These are phyloP conservation scores for Sordariomycetes sp. DNA, from an alignment of 2,329 filamentous ascomycete species.

Conservation along the genomic window DNA sequence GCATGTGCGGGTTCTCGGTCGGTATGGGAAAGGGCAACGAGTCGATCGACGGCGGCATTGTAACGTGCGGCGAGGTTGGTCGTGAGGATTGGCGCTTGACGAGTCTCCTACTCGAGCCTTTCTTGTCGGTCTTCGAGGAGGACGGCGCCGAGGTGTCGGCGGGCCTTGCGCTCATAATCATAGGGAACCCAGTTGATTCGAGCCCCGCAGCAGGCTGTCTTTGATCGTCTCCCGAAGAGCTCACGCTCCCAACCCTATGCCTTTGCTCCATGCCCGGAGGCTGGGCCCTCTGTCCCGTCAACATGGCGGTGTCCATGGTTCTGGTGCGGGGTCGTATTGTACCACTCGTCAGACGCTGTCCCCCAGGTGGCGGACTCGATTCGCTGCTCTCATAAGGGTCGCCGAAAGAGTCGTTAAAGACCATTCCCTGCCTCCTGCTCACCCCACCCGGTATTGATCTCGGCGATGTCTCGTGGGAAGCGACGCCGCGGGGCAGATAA, in stretches of 20 bases:
- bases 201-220: constrained; percentile 28
- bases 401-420: constrained; percentile 48
- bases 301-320: constrained; percentile 47
- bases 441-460: constrained; percentile 22
- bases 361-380: constrained; percentile 23
- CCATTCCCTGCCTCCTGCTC: constrained; percentile 46
- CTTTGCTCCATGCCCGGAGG: constrained; percentile 37
- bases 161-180: constrained; percentile 24
- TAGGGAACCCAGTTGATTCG: constrained; percentile 32
- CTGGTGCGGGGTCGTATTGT: constrained; percentile 43
- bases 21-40: constrained; percentile 50
- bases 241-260: constrained; percentile 62
- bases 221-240: constrained; percentile 50
- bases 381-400: constrained; percentile 37
- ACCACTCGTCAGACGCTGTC: constrained; percentile 17
- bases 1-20: constrained; percentile 60
- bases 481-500: constrained; percentile 12
- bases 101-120: constrained; percentile 37
- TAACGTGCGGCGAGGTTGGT: constrained; percentile 48
- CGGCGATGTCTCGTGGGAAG: constrained; percentile 22
- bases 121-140: constrained; percentile 31
- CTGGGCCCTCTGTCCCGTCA: constrained; percentile 29
- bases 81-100: constrained; percentile 46
- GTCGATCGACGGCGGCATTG: constrained; percentile 48
- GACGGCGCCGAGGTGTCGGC: constrained; percentile 19